Conservation (phyloP, 495 filamentous ascomycete genomes). For the Hapsidospora chrysogenum region DNA sequence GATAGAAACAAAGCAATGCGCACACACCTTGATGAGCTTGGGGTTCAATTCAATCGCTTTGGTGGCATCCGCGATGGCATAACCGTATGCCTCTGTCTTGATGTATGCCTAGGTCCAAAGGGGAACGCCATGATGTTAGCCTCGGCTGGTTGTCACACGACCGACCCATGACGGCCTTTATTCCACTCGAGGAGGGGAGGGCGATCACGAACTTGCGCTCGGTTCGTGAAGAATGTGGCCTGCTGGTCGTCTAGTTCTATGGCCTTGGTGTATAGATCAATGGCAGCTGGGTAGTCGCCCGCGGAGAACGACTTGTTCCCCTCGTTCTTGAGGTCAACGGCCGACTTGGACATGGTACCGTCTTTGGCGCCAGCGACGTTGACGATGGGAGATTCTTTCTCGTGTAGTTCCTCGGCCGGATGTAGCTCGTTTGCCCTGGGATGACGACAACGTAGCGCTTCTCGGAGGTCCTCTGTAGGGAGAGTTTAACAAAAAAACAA, state of each 20-base stretch:
- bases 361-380: not conserved
- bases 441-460: too few species aligned
- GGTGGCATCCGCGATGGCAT: conserved; percentile 82
- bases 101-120: conserved; percentile 53
- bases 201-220: conserved; percentile 58
- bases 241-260: conserved; percentile 75
- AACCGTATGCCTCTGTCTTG: conserved; percentile 88
- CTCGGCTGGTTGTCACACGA: not conserved
- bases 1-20: not conserved
- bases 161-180: too few species aligned
- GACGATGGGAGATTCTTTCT: too few species aligned
- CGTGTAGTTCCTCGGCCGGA: too few species aligned
- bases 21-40: conserved; percentile 63
- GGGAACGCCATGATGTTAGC: not conserved
- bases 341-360: conserved; percentile 34
- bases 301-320: conserved; percentile 83
- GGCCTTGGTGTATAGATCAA: conserved; percentile 77
- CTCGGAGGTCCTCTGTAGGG: too few species aligned
- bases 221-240: conserved; percentile 81
- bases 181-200: not conserved
- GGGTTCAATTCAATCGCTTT: conserved; percentile 84
- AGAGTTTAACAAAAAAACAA: too few species aligned
- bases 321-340: conserved; percentile 72
- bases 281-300: conserved; percentile 74
- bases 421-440: too few species aligned